Evolutionary conservation across 768 basidiomycete species (phyloP).

Genomic region (Amanita phalloides): DNA sequence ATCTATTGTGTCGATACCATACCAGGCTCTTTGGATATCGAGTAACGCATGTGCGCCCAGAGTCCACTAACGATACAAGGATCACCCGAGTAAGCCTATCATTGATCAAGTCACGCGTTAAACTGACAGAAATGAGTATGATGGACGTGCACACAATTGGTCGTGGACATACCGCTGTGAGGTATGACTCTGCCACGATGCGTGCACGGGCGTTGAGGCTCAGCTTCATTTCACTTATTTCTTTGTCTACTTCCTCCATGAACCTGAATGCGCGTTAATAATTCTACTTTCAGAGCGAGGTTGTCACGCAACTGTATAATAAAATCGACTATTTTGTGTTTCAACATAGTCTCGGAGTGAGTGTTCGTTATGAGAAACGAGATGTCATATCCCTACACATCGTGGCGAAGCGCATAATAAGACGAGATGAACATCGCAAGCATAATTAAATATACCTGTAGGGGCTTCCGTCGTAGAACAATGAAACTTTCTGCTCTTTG

Average conservation of each 20-base stretch:
- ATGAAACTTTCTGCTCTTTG: constrained; percentile 97
- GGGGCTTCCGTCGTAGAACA: constrained; percentile 89
- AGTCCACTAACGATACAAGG: not conserved
- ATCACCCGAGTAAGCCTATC: not conserved
- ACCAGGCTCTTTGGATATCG: too few relatives aligned
- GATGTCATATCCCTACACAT: constrained; percentile 89
- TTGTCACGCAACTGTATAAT: constrained; percentile 79
- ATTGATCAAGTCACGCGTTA: constrained; percentile 20
- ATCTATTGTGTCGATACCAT: not conserved
- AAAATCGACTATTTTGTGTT: constrained; percentile 99
- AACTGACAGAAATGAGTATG: constrained; percentile 16
- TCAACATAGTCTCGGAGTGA: constrained; percentile 96
- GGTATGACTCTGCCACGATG: constrained; percentile 94
- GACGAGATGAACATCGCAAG: too few relatives aligned
- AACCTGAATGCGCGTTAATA: constrained; percentile 40
- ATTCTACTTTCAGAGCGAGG: not conserved
- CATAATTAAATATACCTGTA: constrained; percentile 45
- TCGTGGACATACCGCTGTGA: constrained; percentile 61
- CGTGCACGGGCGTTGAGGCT: constrained; percentile 93
- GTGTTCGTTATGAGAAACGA: constrained; percentile 97
- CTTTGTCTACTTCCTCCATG: constrained; percentile 99
- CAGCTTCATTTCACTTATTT: constrained; percentile 99
- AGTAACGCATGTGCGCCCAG: not conserved
- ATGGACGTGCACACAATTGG: not conserved
- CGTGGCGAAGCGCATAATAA: not conserved